phyloP scores from a whole-genome alignment of 2,329 filamentous ascomycete genomes.

The Penicillium sumatraense region DNA sequence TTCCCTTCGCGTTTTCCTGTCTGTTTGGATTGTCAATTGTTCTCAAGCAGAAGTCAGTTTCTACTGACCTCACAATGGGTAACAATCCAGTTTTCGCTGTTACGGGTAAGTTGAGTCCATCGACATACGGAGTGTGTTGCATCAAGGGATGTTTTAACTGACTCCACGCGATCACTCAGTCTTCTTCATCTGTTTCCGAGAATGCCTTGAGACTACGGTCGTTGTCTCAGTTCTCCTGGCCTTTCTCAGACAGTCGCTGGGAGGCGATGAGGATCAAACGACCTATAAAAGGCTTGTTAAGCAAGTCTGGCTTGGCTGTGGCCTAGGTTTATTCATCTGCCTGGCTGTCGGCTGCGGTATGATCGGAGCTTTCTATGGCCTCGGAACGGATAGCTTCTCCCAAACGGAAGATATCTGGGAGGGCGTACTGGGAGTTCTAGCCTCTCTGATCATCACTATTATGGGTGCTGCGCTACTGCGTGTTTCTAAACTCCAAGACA shows the following conservation, averaged over 20 bases:
- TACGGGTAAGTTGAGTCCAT: constrained; percentile 12
- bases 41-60: background rate
- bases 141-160: constrained; percentile 1
- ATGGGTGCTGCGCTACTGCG: constrained; percentile 82
- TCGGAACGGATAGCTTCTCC: constrained; percentile 70
- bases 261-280: constrained; percentile 62
- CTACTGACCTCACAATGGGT: constrained; percentile 16
- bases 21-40: background rate
- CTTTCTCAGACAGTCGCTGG: constrained; percentile 81
- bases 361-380: constrained; percentile 74
- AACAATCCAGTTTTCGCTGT: constrained; percentile 28
- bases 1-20: background rate
- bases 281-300: constrained; percentile 71
- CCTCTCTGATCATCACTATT: constrained; percentile 77
- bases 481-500: constrained; percentile 81
- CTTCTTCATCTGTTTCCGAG: constrained; percentile 64
- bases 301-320: constrained; percentile 72
- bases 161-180: constrained; percentile 18
- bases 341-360: constrained; percentile 68
- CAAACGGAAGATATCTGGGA: constrained; percentile 78
- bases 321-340: constrained; percentile 66
- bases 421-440: constrained; percentile 75
- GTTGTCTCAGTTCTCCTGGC: constrained; percentile 85
- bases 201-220: constrained; percentile 80
- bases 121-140: background rate